phyloP scores from a whole-genome alignment of 768 basidiomycete genomes.

The Pleurotus ostreatus region DNA sequence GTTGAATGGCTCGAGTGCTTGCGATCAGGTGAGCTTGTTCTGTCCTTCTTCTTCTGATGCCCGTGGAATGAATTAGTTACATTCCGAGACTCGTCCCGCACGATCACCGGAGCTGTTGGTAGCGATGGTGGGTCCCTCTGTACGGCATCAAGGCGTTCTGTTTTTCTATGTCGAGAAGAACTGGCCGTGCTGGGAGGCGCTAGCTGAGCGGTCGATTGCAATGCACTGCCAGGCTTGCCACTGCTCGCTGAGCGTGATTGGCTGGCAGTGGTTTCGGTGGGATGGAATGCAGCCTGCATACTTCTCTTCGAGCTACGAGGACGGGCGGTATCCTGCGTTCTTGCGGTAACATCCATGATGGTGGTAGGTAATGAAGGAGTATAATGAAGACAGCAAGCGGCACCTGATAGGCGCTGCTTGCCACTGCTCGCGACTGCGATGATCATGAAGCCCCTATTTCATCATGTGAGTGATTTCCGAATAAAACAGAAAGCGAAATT shows the following conservation, averaged over 20 bases:
- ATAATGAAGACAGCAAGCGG: neutral
- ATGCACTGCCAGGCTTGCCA: neutral
- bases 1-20: neutral
- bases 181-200: too few relatives aligned
- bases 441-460: neutral
- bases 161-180: neutral
- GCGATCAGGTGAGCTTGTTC: neutral
- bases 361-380: neutral
- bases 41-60: conserved; percentile 1
- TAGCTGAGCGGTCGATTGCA: too few relatives aligned
- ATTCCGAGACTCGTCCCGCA: neutral
- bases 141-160: neutral
- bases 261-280: neutral
- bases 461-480: neutral
- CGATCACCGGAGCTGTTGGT: neutral
- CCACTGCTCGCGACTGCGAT: too few relatives aligned
- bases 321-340: neutral
- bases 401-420: neutral
- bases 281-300: neutral
- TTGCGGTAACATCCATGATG: neutral
- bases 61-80: neutral
- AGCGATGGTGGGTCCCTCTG: neutral
- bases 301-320: neutral
- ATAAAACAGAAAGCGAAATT: neutral
- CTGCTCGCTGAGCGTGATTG: neutral